Base-by-base conservation (phyloP, 768 basidiomycete species). In the Phlebiopsis flavidoalba region DNA sequence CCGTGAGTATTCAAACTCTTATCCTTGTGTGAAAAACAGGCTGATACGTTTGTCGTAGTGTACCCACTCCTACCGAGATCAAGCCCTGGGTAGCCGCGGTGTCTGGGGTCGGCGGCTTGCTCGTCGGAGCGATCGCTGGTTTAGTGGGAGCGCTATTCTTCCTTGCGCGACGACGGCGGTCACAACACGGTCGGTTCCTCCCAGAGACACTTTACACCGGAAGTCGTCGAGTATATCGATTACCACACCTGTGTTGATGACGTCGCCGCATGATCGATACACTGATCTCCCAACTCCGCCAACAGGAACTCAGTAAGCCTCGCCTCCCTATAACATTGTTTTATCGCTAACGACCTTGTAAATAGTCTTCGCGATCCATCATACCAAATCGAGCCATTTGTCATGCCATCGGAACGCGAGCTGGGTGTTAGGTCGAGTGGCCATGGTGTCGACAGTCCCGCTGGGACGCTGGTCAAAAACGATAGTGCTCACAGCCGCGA, bases 341-440 rank as follows among this genome's bases (percentile, higher is more conserved):
- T 6, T 3, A 31, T 31, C 26, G 35, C 19, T 54, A 31, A 22
- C 8, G 10, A 4, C 31, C 53, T 33, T 43, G 37, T 17, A n/a
- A n/a, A n/a, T n/a, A 43, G 40, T 17, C 40, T 43, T 12, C 40
- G 40, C 17, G 52, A 53, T 21, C 31, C 33, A n/a, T 53, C 52
- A 17, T 80, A 79, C 67, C 73, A 76, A 14, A 67, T 81, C 8
- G 82, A 82, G 61, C 78, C 79, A 0, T 80, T 79, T 58, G 60
- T 72, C 8, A 69, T 77, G 66, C 77, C 79, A 24, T 67, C 67
- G 15, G 76, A 77, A 19, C 63, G 35, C 26, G 63, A 64, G 36
- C 43, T 58, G 22, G 63, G 63, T n/a, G 55, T 35, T 1, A 43
- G 40, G 40, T 43, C 40, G 40, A 43, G 12, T 12, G 40, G 37